These are phyloP conservation scores for Ganoderma multipileum DNA, from an alignment of 1,284 basidiomycete species.

Conservation along the genomic window DNA sequence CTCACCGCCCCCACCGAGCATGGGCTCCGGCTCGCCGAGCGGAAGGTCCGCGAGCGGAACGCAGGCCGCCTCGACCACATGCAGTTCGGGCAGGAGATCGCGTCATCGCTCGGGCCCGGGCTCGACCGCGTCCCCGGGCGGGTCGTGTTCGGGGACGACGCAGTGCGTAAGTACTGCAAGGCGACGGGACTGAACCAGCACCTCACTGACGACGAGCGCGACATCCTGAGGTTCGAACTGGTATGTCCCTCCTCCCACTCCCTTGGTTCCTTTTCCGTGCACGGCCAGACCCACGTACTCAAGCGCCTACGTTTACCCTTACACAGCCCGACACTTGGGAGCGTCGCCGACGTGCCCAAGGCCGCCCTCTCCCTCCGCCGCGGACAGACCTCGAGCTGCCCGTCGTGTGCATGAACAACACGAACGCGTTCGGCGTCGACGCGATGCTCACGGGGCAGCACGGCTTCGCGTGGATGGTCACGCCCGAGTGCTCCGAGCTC, in stretches of 20 bases:
- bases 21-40: neutral
- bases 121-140: constrained; percentile 6
- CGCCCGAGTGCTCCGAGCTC: constrained; percentile 8
- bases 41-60: neutral
- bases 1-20: neutral
- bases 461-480: constrained; percentile 23
- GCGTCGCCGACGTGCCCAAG: neutral
- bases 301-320: neutral
- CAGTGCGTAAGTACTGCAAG: constrained; percentile 9
- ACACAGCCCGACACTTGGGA: constrained; percentile 1
- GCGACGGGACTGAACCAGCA: neutral
- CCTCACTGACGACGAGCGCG: neutral
- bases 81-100: constrained; percentile 6
- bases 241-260: neutral
- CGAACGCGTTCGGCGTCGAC: constrained; percentile 7
- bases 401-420: constrained; percentile 15
- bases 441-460: constrained; percentile 4
- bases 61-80: neutral
- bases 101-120: neutral
- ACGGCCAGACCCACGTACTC: neutral
- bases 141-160: constrained; percentile 8
- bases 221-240: constrained; percentile 6
- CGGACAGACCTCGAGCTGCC: constrained; percentile 10
- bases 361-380: neutral
- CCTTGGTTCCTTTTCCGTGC: neutral